Base-by-base conservation (phyloP, 768 basidiomycete species). In the Leccinum disarticulatum region DNA sequence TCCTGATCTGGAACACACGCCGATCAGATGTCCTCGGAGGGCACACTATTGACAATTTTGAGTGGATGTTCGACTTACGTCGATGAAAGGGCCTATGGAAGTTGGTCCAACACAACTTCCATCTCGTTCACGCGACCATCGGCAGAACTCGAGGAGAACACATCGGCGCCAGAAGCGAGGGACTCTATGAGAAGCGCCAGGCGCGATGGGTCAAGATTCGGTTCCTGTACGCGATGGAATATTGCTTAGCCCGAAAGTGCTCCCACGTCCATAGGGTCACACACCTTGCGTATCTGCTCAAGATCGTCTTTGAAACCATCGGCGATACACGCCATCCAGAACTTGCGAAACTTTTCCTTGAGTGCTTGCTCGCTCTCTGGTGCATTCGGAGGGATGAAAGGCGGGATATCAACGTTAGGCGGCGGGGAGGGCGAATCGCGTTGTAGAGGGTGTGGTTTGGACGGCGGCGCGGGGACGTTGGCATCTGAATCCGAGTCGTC, bases 261-360 rank as follows among this genome's bases (percentile, higher is more conserved):
- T 31, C 3, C 11, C 48, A 1, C 25, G 8, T 30, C 30, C 11
- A 4, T 33, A 6, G 15, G 15, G 4, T 3, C 14, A 59, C 81
- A 41, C 55, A 90, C 92, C 81, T 92, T 90, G 33, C 87, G 84
- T 66, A 94, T 87, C 66, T 86, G 81, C 66, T 92, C 90, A n/a
- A 94, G 77, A 70, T 94, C 93, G 50, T 89, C 87, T 62, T 83
- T 83, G 74, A 94, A 95, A 11, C 84, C 91, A 69, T 93, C 90
- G 2, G 86, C 89, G 7, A 93, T 81, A 1, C 87, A 84, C 3
- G 84, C 76, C 91, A 94, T 92, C 92, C 92, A 94, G 68, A 94
- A 93, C 71, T 87, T 87, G 57, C 87, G 77, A 70, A 94, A 94
- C 48, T 79, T 83, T 35, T 83, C 83, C 66, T 85, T 87, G 68